Evolutionary conservation across 768 basidiomycete genomes (phyloP), one percentile per base, ranked within the genome.

Genomic region (Hygrophoropsis aurantiaca): DNA sequence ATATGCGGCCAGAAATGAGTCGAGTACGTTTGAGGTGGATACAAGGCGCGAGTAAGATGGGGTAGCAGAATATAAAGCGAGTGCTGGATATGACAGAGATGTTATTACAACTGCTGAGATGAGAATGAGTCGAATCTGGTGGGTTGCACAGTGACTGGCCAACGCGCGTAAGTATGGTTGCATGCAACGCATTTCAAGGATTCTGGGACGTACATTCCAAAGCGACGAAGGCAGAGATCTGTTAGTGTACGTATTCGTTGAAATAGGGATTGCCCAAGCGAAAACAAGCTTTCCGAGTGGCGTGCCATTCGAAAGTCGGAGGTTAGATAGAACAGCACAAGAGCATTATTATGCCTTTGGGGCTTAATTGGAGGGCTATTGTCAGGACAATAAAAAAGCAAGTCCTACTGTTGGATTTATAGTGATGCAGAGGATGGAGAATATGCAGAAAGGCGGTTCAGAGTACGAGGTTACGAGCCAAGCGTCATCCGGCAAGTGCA

Each of bases 141-240:
- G 90, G 2, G 86, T 90, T 52, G 91, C 89, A 58, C 90, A 92
- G 61, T 93, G 90, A 48, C 90, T 93, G 57, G n/a, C n/a, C n/a
- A n/a, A n/a, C n/a, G n/a, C n/a, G n/a, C 11, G 44, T 35, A 9
- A 23, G 23, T 21, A 24, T 34, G 24, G 38, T 27, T 46, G 49
- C 51, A 49, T 40, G 48, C 51, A 16, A 30, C 43, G 50, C 38
- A 23, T 16, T 37, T 40, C 19, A 36, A 47, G 11, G 18, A 32
- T 30, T 26, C 42, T 24, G 39, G 35, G 16, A 39, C 89, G 61
- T 68, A 90, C 89, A 91, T 72, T 69, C 89, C 89, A 60, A 91
- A 90, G 41, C 78, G 79, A 44, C 84, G 79, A 63, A 90, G 83
- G 57, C 81, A 80, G 33, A 71, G 65, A 44, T 69, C 66, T 16